Percentiles rank a stretch among this genome's conserved stretches.
Conservation (phyloP, 352 stramenopile species). For the Phytophthora agathidicida region DNA sequence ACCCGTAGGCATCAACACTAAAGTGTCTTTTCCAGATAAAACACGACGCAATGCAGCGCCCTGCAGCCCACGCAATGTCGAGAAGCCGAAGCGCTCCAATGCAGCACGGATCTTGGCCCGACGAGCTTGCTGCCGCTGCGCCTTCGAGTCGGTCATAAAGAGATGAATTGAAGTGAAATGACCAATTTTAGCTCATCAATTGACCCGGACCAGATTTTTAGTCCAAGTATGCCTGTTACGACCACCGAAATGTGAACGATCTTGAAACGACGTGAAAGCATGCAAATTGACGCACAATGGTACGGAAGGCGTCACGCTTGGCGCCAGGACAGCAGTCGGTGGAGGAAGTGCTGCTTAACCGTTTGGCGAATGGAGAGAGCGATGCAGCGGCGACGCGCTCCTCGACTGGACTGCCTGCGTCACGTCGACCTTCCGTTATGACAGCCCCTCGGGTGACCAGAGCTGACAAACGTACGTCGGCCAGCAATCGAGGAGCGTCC, state of each 20-base stretch:
- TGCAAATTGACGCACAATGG: slow-evolving; percentile 42
- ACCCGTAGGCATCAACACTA: slow-evolving; percentile 97
- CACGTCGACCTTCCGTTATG: slow-evolving; percentile 5
- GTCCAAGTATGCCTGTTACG: too few relatives aligned
- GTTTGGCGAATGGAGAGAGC: slow-evolving; percentile 37
- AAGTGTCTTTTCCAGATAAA: slow-evolving; percentile 46
- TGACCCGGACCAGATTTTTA: not conserved
- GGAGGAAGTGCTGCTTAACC: slow-evolving; percentile 71
- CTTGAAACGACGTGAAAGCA: slow-evolving; percentile 21
- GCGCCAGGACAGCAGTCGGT: slow-evolving; percentile 61
- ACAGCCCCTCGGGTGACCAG: slow-evolving; percentile 6
- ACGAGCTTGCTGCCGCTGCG: slow-evolving; percentile 37
- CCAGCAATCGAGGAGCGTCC: slow-evolving; percentile 2
- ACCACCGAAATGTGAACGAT: slow-evolving; percentile 7
- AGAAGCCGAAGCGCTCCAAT: slow-evolving; percentile 53
- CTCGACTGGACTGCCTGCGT: slow-evolving; percentile 1
- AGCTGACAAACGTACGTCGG: slow-evolving; percentile 3
- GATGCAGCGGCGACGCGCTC: not conserved
- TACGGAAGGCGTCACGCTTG: slow-evolving; percentile 62
- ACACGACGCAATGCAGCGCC: slow-evolving; percentile 50
- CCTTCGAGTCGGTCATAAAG: slow-evolving; percentile 14
- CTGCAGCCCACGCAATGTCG: slow-evolving; percentile 48
- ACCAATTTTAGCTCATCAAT: too few relatives aligned
- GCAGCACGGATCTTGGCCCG: slow-evolving; percentile 54
- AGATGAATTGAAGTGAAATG: slow-evolving; percentile 9